phyloP scores from a whole-genome alignment of 1,284 basidiomycete species.

The Cutaneotrichosporon sp. region DNA sequence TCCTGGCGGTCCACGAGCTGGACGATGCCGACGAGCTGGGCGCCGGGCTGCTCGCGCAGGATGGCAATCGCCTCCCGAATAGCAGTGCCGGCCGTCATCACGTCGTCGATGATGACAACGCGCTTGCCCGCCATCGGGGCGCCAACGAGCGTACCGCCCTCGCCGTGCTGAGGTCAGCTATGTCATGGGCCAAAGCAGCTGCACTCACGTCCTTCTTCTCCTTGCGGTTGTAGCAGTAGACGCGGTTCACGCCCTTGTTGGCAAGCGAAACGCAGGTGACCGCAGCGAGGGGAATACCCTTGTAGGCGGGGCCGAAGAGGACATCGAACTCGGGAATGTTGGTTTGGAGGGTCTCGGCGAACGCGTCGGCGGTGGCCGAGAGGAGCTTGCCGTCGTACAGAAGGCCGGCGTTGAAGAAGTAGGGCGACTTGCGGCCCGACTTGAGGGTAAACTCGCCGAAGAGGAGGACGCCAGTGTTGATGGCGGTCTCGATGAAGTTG shows the following conservation, averaged over 20 bases:
- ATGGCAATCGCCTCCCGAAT: slow-evolving; percentile 73
- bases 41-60: slow-evolving; percentile 60
- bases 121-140: slow-evolving; percentile 75
- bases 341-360: slow-evolving; percentile 58
- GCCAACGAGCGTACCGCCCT: slow-evolving; percentile 91
- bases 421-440: slow-evolving; percentile 86
- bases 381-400: slow-evolving; percentile 81
- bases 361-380: slow-evolving; percentile 73
- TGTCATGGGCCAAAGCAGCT: too few relatives aligned
- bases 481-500: slow-evolving; percentile 48
- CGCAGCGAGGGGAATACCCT: slow-evolving; percentile 92
- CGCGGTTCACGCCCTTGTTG: slow-evolving; percentile 11
- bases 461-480: slow-evolving; percentile 57
- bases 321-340: slow-evolving; percentile 72
- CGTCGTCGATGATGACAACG: slow-evolving; percentile 88
- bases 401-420: slow-evolving; percentile 93
- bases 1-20: slow-evolving; percentile 89
- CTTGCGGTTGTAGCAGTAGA: slow-evolving; percentile 83
- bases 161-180: slow-evolving; percentile 62
- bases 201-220: slow-evolving; percentile 72
- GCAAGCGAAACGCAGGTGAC: slow-evolving; percentile 71
- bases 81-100: slow-evolving; percentile 94
- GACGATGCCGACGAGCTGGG: slow-evolving; percentile 83
- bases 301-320: slow-evolving; percentile 96
- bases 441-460: slow-evolving; percentile 90